Conservation (phyloP, 2,329 filamentous ascomycete genomes). For the Elsinoe australis region DNA sequence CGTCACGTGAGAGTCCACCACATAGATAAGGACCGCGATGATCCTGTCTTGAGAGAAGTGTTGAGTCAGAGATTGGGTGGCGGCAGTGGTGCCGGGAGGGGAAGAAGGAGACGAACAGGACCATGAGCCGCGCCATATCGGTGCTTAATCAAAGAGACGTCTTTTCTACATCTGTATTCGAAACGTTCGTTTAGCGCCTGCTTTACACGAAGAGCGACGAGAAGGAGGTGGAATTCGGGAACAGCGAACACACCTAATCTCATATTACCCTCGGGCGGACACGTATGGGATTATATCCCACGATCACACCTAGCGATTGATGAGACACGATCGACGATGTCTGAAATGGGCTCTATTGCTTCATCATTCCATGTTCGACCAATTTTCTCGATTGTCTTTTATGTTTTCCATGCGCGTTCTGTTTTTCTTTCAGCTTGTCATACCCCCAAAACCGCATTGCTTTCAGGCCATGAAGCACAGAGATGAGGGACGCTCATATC, state of each 20-base stretch:
- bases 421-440: background rate
- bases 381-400: background rate
- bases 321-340: conserved; percentile 1
- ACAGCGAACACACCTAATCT: background rate
- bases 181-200: conserved; percentile 9
- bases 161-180: conserved; percentile 4
- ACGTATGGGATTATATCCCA: background rate
- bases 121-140: conserved; percentile 23
- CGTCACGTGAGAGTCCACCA: conserved; percentile 92
- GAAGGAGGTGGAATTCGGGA: background rate
- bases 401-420: background rate
- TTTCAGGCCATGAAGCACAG: background rate
- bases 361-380: background rate
- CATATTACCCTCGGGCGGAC: background rate
- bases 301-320: background rate
- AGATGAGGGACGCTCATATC: background rate
- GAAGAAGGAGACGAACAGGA: conserved; percentile 61
- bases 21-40: conserved; percentile 80
- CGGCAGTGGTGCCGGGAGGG: conserved; percentile 53
- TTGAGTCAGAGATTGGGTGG: conserved; percentile 80
- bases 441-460: conserved; percentile 12
- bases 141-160: too few relatives aligned
- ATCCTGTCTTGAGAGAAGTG: conserved; percentile 71
- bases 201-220: background rate
- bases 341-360: background rate